Evolutionary conservation across 2,329 filamentous ascomycete species (phyloP).

Genomic region (Pestalotiopsis fici): DNA sequence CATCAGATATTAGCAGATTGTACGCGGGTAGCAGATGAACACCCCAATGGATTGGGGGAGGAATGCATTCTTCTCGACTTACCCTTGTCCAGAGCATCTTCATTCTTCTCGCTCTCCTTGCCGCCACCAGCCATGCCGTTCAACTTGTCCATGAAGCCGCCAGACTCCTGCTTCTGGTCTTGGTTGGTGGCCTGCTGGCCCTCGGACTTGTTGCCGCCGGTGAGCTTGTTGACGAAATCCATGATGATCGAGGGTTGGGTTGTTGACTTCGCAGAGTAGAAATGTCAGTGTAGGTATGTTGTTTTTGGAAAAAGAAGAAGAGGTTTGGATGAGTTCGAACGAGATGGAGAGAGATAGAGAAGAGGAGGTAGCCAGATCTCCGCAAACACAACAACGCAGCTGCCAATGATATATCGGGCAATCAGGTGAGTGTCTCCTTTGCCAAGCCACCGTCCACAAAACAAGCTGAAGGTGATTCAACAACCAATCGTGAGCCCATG

Average conservation of each 20-base stretch:
- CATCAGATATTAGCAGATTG: not conserved
- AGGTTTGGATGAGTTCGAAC: no score
- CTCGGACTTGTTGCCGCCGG: constrained; percentile 36
- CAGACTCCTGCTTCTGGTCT: constrained; percentile 40
- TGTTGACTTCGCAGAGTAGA: not conserved
- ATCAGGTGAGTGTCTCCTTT: not conserved
- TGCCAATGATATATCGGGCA: not conserved
- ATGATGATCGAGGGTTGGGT: constrained; percentile 33
- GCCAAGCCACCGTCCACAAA: not conserved
- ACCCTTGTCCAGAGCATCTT: constrained; percentile 84
- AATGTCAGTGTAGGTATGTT: not conserved
- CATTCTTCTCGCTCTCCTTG: constrained; percentile 74
- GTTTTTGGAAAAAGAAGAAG: no score
- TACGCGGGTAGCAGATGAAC: no score
- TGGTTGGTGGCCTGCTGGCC: constrained; percentile 18
- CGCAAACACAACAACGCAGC: not conserved
- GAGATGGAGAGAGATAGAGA: no score
- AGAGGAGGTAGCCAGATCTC: not conserved
- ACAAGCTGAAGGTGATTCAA: not conserved
- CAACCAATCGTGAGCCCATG: not conserved
- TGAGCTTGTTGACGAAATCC: constrained; percentile 57
- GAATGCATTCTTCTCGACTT: constrained; percentile 2
- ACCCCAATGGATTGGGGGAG: constrained; percentile 4
- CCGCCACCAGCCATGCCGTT: constrained; percentile 75
- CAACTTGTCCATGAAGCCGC: constrained; percentile 69